Base-by-base conservation (phyloP, 2,329 filamentous ascomycete species). In the Laburnicola sp. region DNA sequence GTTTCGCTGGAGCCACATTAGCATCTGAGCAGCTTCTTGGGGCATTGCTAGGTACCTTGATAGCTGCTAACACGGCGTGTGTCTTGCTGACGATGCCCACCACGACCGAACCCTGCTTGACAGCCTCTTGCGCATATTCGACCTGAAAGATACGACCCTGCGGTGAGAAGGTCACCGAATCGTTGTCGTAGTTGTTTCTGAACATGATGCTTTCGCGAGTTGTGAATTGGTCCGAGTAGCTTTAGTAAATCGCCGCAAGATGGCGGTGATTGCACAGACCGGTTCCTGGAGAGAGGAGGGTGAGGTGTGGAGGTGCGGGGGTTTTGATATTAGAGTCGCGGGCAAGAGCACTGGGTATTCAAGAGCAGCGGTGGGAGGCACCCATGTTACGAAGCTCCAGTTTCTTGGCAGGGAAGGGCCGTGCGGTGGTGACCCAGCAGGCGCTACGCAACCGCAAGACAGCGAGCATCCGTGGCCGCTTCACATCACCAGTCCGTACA, bases 151-250 rank as follows among this genome's bases (percentile, higher is more conserved):
- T 97, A 74, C 94, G 90, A 74, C 94, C 94, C 82, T 99, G 94
- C 58, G 94, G 94, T 68, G 94, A 99, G 86, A 97, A 99, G 79
- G 94, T 99, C 79, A 97, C 92, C 59, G 93, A 96, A 78, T 99
- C 94, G 86, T 99, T 99, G 81, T 99, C 94, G 83, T 99, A 99
- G 79, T 97, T 97, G 83, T 99, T 99, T 79, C 94, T 86, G 81
- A 99, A 99, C 94, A 99, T 97, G 71, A 71, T 86, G 82, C 61
- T 53, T 53, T 60, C 53, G 57, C 49, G 48, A 45, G 42, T 28
- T 56, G 62, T 62, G 57, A 52, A 47, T 41, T 42, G 38, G 23
- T 31, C 40, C 27, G 51, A 46, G 37, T 32, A 5, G 21, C 28
- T 27, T 11, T 10, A 21, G 34, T n/a, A 11, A 22, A 26, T 7